Evolutionary conservation across 805 yeast species (phyloP).

Genomic region (Zygosaccharomyces bailii): DNA sequence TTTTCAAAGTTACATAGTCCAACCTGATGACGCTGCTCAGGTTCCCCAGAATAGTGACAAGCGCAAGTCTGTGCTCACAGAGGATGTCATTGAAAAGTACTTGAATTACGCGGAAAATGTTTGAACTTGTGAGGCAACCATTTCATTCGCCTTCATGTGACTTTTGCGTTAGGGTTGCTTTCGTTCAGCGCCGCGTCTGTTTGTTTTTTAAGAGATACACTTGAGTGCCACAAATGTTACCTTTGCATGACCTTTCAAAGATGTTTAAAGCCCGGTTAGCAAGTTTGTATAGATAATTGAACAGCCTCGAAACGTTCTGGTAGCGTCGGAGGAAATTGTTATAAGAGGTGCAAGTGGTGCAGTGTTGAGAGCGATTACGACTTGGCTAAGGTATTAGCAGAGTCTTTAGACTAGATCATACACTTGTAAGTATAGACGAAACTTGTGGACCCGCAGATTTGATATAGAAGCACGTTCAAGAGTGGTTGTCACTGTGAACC

Average conservation of each 20-base stretch:
- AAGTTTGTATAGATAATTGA: not conserved
- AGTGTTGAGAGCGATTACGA: not conserved
- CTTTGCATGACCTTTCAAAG: not conserved
- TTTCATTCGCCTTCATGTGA: not conserved
- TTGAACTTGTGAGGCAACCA: not conserved
- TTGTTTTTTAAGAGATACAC: constrained; percentile 1
- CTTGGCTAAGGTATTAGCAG: not conserved
- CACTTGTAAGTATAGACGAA: not conserved
- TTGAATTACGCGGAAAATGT: constrained; percentile 26
- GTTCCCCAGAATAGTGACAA: constrained; percentile 11
- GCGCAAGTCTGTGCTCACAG: constrained; percentile 10
- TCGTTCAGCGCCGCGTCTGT: constrained; percentile 3
- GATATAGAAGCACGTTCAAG: too few relatives aligned
- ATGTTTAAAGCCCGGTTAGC: not conserved
- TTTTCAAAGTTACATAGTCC: constrained; percentile 17
- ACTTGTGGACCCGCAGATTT: too few relatives aligned
- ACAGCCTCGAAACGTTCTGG: constrained; percentile 2
- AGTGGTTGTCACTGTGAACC: not conserved
- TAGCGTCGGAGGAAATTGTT: constrained; percentile 2
- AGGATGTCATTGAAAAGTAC: constrained; percentile 28
- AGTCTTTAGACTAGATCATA: not conserved
- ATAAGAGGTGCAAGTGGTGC: not conserved
- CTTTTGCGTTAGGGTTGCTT: not conserved
- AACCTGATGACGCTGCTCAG: not conserved
- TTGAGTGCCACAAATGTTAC: not conserved